A percentile compares a stretch with the other conserved stretches of the same genome.
These are phyloP conservation scores for Trifolium pratense DNA, from an alignment of 306 rosid species.

Conservation along the genomic window DNA sequence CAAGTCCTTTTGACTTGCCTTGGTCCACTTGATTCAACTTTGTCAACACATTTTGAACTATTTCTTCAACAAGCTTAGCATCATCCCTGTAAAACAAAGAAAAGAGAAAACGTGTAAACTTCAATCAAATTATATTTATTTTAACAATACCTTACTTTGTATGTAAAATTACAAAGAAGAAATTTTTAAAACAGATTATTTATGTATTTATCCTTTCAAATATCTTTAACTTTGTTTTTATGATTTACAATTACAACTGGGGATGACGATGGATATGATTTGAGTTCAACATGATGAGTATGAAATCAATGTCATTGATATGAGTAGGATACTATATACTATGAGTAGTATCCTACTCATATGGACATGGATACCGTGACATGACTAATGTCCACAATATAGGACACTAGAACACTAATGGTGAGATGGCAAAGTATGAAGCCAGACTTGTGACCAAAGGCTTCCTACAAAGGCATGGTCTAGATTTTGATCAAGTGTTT, in stretches of 20 bases:
- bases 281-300: too few relatives aligned
- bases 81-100: conserved; percentile 17
- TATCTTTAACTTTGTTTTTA: too few relatives aligned
- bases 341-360: too few relatives aligned
- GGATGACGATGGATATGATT: not conserved
- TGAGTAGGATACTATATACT: too few relatives aligned
- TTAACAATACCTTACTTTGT: not conserved
- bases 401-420: too few relatives aligned
- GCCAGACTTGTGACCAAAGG: too few relatives aligned
- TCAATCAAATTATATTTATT: not conserved
- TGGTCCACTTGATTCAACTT: not conserved
- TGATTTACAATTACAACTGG: not conserved
- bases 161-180: not conserved
- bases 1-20: not conserved
- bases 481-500: too few relatives aligned
- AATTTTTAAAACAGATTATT: not conserved
- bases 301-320: too few relatives aligned
- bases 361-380: too few relatives aligned
- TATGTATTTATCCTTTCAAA: not conserved
- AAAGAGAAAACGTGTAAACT: not conserved
- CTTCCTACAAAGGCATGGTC: too few relatives aligned
- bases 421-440: too few relatives aligned
- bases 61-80: conserved; percentile 32
- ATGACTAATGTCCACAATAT: too few relatives aligned
- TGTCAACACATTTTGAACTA: not conserved